Percentiles rank a stretch among this genome's conserved stretches.
These are phyloP conservation scores for Datisca glomerata DNA, from an alignment of 306 rosid genomes.

Conservation along the genomic window DNA sequence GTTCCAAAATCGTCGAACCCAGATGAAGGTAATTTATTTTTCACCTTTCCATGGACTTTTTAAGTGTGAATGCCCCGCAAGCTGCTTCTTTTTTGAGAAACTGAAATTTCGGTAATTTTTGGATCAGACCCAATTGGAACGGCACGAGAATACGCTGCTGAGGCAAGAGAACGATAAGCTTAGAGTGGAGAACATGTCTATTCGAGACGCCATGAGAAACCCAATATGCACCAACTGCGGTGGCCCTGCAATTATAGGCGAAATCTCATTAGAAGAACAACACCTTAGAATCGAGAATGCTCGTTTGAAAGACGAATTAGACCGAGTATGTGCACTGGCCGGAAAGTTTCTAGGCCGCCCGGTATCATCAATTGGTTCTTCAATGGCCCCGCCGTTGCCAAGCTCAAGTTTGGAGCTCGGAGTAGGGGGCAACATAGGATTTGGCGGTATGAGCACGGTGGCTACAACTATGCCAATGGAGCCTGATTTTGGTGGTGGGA, in stretches of 20 bases:
- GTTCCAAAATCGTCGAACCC: constrained; percentile 98
- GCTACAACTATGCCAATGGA: constrained; percentile 41
- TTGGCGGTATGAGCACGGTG: constrained; percentile 30
- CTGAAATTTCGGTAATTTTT: not conserved
- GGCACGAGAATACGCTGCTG: constrained; percentile 75
- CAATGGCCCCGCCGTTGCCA: constrained; percentile 45
- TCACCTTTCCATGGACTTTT: not conserved
- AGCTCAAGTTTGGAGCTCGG: constrained; percentile 73
- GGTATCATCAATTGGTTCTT: constrained; percentile 28
- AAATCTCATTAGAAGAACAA: constrained; percentile 70
- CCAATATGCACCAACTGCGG: constrained; percentile 88
- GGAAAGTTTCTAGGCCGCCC: constrained; percentile 81
- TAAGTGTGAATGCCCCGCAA: not conserved
- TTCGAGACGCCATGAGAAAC: constrained; percentile 78
- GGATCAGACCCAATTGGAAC: constrained; percentile 80
- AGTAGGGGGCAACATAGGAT: constrained; percentile 50
- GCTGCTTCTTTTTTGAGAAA: constrained; percentile 1
- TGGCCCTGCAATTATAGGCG: constrained; percentile 71
- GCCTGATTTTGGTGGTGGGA: constrained; percentile 45
- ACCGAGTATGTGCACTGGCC: constrained; percentile 73
- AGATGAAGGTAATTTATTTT: constrained; percentile 57
- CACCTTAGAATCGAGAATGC: constrained; percentile 84
- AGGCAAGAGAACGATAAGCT: constrained; percentile 91
- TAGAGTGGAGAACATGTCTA: constrained; percentile 80
- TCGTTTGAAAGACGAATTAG: constrained; percentile 74